Percentiles rank a stretch among this genome's conserved stretches.
Conservation (phyloP, 306 rosid species). For the Lithocarpus polystachyus region DNA sequence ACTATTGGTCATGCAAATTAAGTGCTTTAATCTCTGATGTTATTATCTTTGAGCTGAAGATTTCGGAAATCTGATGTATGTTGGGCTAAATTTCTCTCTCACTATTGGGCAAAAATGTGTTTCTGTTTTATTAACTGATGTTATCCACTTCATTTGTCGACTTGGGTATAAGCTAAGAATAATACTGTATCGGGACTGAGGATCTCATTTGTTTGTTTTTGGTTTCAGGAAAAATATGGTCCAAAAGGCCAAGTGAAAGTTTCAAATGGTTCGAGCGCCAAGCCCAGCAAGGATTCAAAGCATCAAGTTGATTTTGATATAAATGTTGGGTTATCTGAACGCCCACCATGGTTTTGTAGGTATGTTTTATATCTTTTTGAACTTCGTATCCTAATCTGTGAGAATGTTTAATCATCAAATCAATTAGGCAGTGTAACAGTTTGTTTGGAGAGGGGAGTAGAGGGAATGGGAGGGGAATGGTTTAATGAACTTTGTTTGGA, state of each 20-base stretch:
- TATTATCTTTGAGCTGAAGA: background rate
- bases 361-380: slow-evolving; percentile 10
- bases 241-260: slow-evolving; percentile 79
- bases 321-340: slow-evolving; percentile 78
- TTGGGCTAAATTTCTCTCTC: background rate
- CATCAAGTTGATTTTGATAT: slow-evolving; percentile 67
- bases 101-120: background rate
- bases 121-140: background rate
- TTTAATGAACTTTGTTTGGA: no score
- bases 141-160: background rate
- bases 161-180: background rate
- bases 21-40: background rate
- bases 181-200: background rate
- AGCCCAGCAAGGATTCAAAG: slow-evolving; percentile 50
- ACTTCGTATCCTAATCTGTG: background rate
- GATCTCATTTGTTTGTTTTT: background rate
- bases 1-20: background rate
- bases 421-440: no score
- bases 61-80: background rate
- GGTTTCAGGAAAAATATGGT: slow-evolving; percentile 84
- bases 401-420: background rate
- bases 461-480: no score
- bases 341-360: slow-evolving; percentile 97
- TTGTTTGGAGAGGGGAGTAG: no score
- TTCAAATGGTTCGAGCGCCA: slow-evolving; percentile 46